Conservation (phyloP, 2,329 filamentous ascomycete species). For the Diaporthe amygdali region DNA sequence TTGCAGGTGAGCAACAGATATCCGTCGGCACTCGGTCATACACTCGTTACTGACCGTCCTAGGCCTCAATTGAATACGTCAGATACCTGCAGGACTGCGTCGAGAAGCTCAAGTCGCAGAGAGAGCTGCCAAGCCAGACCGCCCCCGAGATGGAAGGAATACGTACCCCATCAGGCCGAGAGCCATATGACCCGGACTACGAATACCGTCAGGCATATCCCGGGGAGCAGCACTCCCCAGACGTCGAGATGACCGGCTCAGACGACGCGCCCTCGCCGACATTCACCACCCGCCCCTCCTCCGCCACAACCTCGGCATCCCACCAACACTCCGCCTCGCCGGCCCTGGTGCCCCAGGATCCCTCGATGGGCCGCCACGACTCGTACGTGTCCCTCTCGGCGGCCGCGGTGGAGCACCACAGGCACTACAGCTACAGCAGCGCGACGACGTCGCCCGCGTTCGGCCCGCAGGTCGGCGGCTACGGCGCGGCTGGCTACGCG, state of each 20-base stretch:
- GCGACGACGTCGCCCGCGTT: slow-evolving; percentile 55
- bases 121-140: slow-evolving; percentile 38
- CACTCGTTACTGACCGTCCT: slow-evolving; percentile 5
- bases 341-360: slow-evolving; percentile 52
- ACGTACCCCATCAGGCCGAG: slow-evolving; percentile 34
- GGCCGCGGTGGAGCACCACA: slow-evolving; percentile 30
- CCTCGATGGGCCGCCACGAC: slow-evolving; percentile 52
- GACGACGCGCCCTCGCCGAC: slow-evolving; percentile 52
- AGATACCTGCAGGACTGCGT: slow-evolving; percentile 93
- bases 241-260: slow-evolving; percentile 68
- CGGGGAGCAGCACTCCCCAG: slow-evolving; percentile 44
- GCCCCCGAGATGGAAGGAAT: slow-evolving; percentile 33
- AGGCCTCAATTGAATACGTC: slow-evolving; percentile 97
- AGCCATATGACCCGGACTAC: slow-evolving; percentile 33
- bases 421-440: slow-evolving; percentile 49
- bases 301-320: slow-evolving; percentile 25
- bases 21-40: neutral
- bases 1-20: slow-evolving; percentile 71
- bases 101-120: slow-evolving; percentile 72
- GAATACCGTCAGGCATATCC: slow-evolving; percentile 22
- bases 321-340: slow-evolving; percentile 59
- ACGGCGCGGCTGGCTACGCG: slow-evolving; percentile 43
- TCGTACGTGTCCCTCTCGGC: neutral
- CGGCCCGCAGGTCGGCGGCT: slow-evolving; percentile 46
- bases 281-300: slow-evolving; percentile 40